phyloP scores from a whole-genome alignment of 192 early-diverging fungal species.

The Podila verticillata region DNA sequence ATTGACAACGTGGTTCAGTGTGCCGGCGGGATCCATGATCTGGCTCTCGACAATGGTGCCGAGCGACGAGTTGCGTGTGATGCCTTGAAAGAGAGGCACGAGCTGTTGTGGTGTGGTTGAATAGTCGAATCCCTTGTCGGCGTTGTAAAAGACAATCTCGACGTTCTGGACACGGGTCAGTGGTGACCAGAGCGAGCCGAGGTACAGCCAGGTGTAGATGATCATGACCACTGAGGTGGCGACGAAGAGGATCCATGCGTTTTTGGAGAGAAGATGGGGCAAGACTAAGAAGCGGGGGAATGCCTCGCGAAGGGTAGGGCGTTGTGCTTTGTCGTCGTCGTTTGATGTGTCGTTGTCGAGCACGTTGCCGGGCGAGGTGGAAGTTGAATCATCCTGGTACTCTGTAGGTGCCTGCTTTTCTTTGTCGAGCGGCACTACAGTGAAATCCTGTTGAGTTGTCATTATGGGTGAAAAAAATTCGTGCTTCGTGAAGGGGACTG shows the following conservation, averaged over 20 bases:
- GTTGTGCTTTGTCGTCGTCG: neutral
- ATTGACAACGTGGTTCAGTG: constrained; percentile 31
- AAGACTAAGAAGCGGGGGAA: constrained; percentile 44
- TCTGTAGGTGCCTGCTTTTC: neutral
- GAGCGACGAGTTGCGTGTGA: constrained; percentile 29
- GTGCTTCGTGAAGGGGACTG: neutral
- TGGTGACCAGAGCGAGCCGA: constrained; percentile 43
- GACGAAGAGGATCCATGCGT: constrained; percentile 27
- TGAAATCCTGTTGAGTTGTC: constrained; percentile 13
- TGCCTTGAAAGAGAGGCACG: constrained; percentile 28
- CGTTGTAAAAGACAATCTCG: constrained; percentile 40
- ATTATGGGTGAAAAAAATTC: neutral
- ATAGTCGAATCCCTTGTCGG: constrained; percentile 42
- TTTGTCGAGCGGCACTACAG: constrained; percentile 13
- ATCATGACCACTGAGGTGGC: constrained; percentile 33
- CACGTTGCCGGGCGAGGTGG: constrained; percentile 2
- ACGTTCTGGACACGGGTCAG: constrained; percentile 44
- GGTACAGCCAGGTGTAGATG: constrained; percentile 44
- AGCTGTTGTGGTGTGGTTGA: constrained; percentile 34
- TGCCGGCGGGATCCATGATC: constrained; percentile 37
- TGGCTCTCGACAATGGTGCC: constrained; percentile 26
- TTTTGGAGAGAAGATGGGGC: constrained; percentile 37
- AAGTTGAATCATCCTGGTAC: constrained; percentile 4
- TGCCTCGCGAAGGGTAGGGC: constrained; percentile 2
- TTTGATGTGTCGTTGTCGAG: neutral